Evolutionary conservation across 2,329 filamentous ascomycete genomes (phyloP).

Genomic region (Neonectria punicea): DNA sequence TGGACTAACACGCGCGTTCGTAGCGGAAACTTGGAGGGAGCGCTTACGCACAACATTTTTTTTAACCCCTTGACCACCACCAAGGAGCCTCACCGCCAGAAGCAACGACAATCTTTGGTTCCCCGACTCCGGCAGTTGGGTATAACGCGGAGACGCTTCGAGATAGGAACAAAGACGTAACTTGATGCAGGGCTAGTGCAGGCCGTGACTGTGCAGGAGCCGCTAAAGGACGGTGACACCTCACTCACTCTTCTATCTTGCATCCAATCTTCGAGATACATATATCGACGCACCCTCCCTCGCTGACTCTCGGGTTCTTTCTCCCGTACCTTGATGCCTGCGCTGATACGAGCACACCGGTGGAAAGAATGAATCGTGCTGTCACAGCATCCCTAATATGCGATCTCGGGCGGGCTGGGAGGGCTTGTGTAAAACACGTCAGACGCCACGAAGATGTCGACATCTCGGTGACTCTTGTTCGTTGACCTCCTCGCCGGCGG

Average conservation of each 20-base stretch:
- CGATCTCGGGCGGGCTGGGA: slow-evolving; percentile 1
- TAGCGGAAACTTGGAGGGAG: not conserved
- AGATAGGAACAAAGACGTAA: slow-evolving; percentile 11
- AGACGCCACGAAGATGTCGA: slow-evolving; percentile 43
- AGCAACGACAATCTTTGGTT: slow-evolving; percentile 12
- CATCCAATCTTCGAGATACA: slow-evolving; percentile 4
- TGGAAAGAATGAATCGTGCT: not conserved
- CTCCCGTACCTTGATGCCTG: slow-evolving; percentile 1
- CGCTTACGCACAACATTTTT: slow-evolving; percentile 4
- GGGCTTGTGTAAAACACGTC: slow-evolving; percentile 32
- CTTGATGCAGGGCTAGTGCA: slow-evolving; percentile 21
- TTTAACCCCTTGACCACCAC: not conserved
- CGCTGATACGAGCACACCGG: slow-evolving; percentile 10
- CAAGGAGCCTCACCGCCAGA: slow-evolving; percentile 22
- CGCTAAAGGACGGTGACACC: slow-evolving; percentile 28
- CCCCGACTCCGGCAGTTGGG: slow-evolving; percentile 20
- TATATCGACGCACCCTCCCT: slow-evolving; percentile 10
- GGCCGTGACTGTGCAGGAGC: slow-evolving; percentile 15
- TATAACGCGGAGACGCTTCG: slow-evolving; percentile 2
- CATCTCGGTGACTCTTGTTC: slow-evolving; percentile 28
- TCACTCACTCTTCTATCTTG: slow-evolving; percentile 9
- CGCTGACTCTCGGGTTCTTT: not conserved
- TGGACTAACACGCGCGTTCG: slow-evolving; percentile 1
- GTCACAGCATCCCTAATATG: not conserved
- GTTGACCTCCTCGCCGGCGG: slow-evolving; percentile 26